Evolutionary conservation across 2,329 filamentous ascomycete genomes (phyloP).

Genomic region (Knufia fluminis): DNA sequence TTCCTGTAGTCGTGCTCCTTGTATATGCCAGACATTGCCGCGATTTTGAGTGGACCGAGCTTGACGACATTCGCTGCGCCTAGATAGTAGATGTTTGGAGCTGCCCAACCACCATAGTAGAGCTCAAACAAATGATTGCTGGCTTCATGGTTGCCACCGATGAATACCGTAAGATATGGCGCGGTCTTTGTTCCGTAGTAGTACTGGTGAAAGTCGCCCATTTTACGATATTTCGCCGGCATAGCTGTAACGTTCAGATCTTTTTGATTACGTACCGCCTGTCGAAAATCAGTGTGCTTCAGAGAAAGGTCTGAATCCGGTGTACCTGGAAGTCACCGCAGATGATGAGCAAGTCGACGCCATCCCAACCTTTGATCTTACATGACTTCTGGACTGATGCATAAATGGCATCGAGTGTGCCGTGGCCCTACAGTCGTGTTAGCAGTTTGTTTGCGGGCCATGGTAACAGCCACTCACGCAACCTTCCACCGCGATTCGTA

Average conservation of each 20-base stretch:
- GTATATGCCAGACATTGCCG: conserved; percentile 88
- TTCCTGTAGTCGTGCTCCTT: conserved; percentile 82
- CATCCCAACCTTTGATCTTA: conserved; percentile 63
- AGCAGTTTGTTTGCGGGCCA: conserved; percentile 5
- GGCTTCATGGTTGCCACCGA: conserved; percentile 92
- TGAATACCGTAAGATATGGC: conserved; percentile 84
- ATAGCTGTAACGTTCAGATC: conserved; percentile 87
- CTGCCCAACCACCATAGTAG: conserved; percentile 94
- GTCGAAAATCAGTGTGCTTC: conserved; percentile 7
- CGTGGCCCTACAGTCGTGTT: conserved; percentile 61
- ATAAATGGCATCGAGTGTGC: conserved; percentile 85
- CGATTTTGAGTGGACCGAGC: conserved; percentile 75
- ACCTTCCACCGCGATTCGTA: conserved; percentile 77
- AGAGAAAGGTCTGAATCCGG: conserved; percentile 6
- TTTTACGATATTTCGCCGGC: conserved; percentile 72
- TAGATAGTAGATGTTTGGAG: conserved; percentile 94
- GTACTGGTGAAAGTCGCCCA: conserved; percentile 91
- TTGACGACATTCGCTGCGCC: conserved; percentile 84
- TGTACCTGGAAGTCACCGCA: conserved; percentile 85
- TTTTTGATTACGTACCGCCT: conserved; percentile 78
- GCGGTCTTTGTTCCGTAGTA: conserved; percentile 70
- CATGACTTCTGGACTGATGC: conserved; percentile 62
- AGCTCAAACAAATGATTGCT: conserved; percentile 84
- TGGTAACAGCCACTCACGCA: conserved; percentile 52
- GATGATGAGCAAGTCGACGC: conserved; percentile 83